Evolutionary conservation across 1,284 basidiomycete species (phyloP).

Genomic region (Cryptococcus amylolentus): DNA sequence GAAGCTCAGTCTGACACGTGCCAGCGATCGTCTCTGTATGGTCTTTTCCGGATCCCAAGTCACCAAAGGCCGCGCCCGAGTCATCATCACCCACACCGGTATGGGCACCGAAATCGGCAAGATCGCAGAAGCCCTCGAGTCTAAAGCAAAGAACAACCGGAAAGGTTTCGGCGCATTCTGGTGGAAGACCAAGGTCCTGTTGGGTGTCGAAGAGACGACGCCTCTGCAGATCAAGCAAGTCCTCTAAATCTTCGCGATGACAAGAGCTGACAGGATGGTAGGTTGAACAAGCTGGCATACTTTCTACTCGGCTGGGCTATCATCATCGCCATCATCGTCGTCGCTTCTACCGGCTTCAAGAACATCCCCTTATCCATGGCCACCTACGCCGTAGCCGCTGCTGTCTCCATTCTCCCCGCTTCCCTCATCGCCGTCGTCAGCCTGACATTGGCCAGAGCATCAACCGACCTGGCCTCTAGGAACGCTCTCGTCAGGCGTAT

Average conservation of each 20-base stretch:
- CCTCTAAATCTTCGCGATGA: not conserved
- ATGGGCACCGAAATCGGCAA: conserved; percentile 66
- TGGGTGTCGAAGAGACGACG: conserved; percentile 55
- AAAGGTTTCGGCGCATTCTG: conserved; percentile 45
- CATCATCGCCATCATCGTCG: conserved; percentile 59
- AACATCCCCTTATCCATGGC: conserved; percentile 50
- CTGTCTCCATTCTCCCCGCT: conserved; percentile 57
- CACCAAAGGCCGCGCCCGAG: conserved; percentile 62
- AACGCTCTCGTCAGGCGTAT: conserved; percentile 54
- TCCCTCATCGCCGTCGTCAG: conserved; percentile 52
- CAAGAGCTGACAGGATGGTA: conserved; percentile 1
- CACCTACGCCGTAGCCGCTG: conserved; percentile 54
- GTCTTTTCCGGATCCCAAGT: conserved; percentile 61
- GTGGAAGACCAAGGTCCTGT: conserved; percentile 46
- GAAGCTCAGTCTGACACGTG: not conserved
- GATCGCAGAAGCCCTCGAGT: conserved; percentile 55
- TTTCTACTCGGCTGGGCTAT: conserved; percentile 59
- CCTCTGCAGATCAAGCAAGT: conserved; percentile 61
- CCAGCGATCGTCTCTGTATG: conserved; percentile 42
- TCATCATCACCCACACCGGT: conserved; percentile 60
- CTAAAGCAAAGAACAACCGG: conserved; percentile 44
- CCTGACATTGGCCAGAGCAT: conserved; percentile 49
- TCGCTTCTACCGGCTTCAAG: conserved; percentile 56
- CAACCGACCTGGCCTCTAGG: conserved; percentile 50
- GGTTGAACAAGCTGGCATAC: conserved; percentile 59